These are phyloP conservation scores for Meira miltonrushii DNA, from an alignment of 1,284 basidiomycete genomes.

Conservation along the genomic window DNA sequence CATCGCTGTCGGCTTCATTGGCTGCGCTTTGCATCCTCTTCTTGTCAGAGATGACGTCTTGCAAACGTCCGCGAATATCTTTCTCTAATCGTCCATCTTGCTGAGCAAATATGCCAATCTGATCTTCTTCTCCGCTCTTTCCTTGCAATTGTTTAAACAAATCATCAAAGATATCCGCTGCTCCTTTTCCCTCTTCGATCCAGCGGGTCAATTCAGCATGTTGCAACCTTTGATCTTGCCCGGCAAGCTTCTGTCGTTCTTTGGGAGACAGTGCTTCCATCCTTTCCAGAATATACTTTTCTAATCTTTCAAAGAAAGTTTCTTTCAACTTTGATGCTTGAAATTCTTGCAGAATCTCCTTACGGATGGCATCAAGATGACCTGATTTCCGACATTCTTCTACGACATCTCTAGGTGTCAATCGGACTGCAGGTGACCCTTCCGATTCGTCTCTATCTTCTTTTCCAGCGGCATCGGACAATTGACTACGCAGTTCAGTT, in stretches of 20 bases:
- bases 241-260: background rate
- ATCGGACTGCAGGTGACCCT: background rate
- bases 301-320: background rate
- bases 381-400: slow-evolving; percentile 12
- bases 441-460: background rate
- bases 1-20: slow-evolving; percentile 30
- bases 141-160: background rate
- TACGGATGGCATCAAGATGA: slow-evolving; percentile 9
- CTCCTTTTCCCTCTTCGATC: background rate
- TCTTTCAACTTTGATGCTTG: slow-evolving; percentile 5
- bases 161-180: background rate
- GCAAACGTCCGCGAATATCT: background rate
- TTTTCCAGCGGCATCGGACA: too few relatives aligned
- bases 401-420: slow-evolving; percentile 5
- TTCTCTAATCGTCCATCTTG: background rate
- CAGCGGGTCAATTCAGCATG: background rate
- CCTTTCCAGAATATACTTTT: background rate
- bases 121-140: background rate
- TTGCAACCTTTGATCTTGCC: background rate
- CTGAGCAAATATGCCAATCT: background rate
- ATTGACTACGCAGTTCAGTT: background rate
- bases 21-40: background rate
- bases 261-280: background rate
- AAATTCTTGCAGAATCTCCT: slow-evolving; percentile 1
- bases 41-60: background rate